Evolutionary conservation across 2,329 filamentous ascomycete genomes (phyloP).

Genomic region (Paracamarosporium sp.): DNA sequence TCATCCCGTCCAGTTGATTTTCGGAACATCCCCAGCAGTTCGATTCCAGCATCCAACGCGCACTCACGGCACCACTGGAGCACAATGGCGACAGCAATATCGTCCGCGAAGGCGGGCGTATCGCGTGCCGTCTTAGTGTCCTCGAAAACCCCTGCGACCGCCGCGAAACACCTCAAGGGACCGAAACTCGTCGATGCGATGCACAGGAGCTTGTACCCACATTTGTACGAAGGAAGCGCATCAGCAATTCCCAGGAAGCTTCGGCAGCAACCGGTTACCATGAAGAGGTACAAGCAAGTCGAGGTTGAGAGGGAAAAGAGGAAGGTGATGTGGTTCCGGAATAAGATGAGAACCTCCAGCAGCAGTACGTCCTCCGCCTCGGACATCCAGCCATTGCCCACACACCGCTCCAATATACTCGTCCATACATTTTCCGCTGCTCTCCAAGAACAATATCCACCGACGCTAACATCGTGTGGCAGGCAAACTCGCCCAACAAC

Average conservation of each 20-base stretch:
- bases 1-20: conserved; percentile 32
- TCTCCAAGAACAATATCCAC: background rate
- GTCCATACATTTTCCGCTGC: background rate
- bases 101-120: conserved; percentile 64
- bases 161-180: background rate
- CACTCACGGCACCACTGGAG: background rate
- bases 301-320: background rate
- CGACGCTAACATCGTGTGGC: conserved; percentile 9
- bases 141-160: background rate
- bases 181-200: conserved; percentile 19
- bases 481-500: conserved; percentile 29
- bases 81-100: conserved; percentile 64
- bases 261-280: background rate
- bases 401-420: too few relatives aligned
- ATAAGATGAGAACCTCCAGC: background rate
- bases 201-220: conserved; percentile 18
- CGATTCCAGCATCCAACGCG: conserved; percentile 7
- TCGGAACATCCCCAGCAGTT: conserved; percentile 17
- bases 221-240: conserved; percentile 11
- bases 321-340: conserved; percentile 3
- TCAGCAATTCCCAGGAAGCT: background rate
- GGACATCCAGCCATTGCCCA: background rate
- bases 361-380: conserved; percentile 5
- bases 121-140: conserved; percentile 11
- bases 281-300: conserved; percentile 5